Percentiles rank a stretch among this genome's conserved stretches.
phyloP scores from a whole-genome alignment of 768 basidiomycete species.

The Ramaria rubella region DNA sequence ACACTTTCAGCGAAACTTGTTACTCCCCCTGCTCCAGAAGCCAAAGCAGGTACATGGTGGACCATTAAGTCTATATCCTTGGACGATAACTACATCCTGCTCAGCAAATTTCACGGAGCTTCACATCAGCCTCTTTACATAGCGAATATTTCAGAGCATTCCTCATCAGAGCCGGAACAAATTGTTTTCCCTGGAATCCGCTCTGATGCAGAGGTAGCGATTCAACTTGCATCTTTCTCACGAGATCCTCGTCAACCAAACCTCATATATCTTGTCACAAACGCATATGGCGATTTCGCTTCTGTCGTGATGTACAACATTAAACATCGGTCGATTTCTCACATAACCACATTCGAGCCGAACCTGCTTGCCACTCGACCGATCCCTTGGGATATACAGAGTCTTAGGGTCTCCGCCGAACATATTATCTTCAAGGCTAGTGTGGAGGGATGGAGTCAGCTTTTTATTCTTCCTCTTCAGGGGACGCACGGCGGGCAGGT shows the following conservation, averaged over 20 bases:
- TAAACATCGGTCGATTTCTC: conserved; percentile 23
- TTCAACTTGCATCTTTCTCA: conserved; percentile 24
- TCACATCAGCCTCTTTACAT: conserved; percentile 26
- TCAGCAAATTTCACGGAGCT: conserved; percentile 25
- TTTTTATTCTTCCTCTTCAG: conserved; percentile 26
- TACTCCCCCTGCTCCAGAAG: conserved; percentile 26
- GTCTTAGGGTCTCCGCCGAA: conserved; percentile 22
- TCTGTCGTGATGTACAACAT: conserved; percentile 32
- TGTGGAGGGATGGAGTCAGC: conserved; percentile 31
- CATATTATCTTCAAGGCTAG: conserved; percentile 32
- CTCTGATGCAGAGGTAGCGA: conserved; percentile 24
- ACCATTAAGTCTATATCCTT: conserved; percentile 28
- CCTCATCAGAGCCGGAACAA: conserved; percentile 20
- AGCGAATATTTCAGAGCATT: conserved; percentile 28
- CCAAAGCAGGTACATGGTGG: conserved; percentile 18
- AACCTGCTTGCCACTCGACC: conserved; percentile 27
- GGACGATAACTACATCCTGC: conserved; percentile 33
- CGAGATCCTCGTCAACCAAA: conserved; percentile 25
- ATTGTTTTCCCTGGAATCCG: conserved; percentile 31
- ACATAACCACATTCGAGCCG: conserved; percentile 33
- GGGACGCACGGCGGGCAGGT: conserved; percentile 25
- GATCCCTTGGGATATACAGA: conserved; percentile 29
- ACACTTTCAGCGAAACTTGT: conserved; percentile 28
- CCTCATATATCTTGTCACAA: conserved; percentile 28
- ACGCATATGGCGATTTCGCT: conserved; percentile 35